Conservation (phyloP, 371 early-diverging fungal species). For the Lichtheimia hyalospora region DNA sequence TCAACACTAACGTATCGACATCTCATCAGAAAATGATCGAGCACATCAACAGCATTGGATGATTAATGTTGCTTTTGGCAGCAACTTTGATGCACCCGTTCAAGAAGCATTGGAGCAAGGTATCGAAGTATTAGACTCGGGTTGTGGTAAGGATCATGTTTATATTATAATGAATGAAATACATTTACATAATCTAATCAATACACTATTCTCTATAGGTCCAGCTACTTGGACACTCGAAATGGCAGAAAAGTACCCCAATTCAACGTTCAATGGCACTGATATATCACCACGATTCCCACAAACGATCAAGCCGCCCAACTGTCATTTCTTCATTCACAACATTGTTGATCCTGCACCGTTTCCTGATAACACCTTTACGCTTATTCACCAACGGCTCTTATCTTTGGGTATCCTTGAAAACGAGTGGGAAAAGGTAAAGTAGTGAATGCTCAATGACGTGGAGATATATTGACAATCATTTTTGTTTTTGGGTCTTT, state of each 20-base stretch:
- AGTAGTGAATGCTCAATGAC: no score
- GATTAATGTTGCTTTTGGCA: not conserved
- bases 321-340: slow-evolving; percentile 44
- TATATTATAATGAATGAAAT: not conserved
- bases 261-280: slow-evolving; percentile 18
- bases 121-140: slow-evolving; percentile 19
- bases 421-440: slow-evolving; percentile 30
- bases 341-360: slow-evolving; percentile 56
- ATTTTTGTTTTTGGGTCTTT: not conserved
- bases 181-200: not conserved
- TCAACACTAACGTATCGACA: not conserved
- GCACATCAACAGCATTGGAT: slow-evolving; percentile 6
- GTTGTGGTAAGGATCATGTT: slow-evolving; percentile 18
- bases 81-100: slow-evolving; percentile 10
- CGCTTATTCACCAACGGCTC: slow-evolving; percentile 55
- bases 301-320: slow-evolving; percentile 14
- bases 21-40: slow-evolving; percentile 4
- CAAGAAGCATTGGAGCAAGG: slow-evolving; percentile 16
- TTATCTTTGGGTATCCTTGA: slow-evolving; percentile 29
- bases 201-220: slow-evolving; percentile 28
- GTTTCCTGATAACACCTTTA: slow-evolving; percentile 51
- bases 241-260: slow-evolving; percentile 24
- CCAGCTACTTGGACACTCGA: slow-evolving; percentile 22
- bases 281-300: slow-evolving; percentile 21
- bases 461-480: not conserved